Evolutionary conservation across 2,329 filamentous ascomycete genomes (phyloP).

Genomic region (Sporothrix variecibatus): DNA sequence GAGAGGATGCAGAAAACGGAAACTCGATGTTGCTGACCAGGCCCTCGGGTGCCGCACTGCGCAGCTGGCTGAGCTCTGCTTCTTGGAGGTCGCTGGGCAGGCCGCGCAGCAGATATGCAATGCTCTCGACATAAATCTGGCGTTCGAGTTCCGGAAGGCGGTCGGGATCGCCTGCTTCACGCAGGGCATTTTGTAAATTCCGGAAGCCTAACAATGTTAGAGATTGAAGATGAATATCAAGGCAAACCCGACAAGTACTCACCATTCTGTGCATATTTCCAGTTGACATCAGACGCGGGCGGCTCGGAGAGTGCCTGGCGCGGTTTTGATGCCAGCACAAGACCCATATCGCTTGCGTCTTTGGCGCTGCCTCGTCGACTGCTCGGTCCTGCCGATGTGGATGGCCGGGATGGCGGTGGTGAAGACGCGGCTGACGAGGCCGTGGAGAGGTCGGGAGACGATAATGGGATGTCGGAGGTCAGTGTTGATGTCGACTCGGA

Average conservation of each 20-base stretch:
- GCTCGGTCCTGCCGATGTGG: slow-evolving; percentile 21
- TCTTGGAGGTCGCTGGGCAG: slow-evolving; percentile 59
- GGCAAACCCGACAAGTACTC: not conserved
- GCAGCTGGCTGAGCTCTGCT: slow-evolving; percentile 56
- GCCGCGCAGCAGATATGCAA: slow-evolving; percentile 65
- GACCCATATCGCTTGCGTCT: slow-evolving; percentile 21
- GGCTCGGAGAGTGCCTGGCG: not conserved
- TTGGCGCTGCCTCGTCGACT: slow-evolving; percentile 5
- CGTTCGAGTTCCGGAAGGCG: slow-evolving; percentile 51
- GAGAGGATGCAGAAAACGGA: slow-evolving; percentile 7
- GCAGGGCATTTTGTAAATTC: slow-evolving; percentile 28
- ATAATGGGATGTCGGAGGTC: not conserved
- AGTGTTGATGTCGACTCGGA: slow-evolving; percentile 21
- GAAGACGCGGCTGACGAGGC: slow-evolving; percentile 21
- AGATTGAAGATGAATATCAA: not conserved
- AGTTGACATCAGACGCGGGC: slow-evolving; percentile 27
- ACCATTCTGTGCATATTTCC: slow-evolving; percentile 32
- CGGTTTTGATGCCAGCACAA: slow-evolving; percentile 18
- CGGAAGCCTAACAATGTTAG: slow-evolving; percentile 25
- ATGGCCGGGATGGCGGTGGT: slow-evolving; percentile 23
- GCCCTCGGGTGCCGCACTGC: slow-evolving; percentile 50
- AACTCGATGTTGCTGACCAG: slow-evolving; percentile 29
- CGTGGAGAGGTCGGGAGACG: slow-evolving; percentile 15
- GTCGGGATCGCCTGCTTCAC: slow-evolving; percentile 31
- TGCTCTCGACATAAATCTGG: slow-evolving; percentile 64